Evolutionary conservation across 1,284 basidiomycete genomes (phyloP), one percentile per base, ranked within the genome.

Genomic region (Cutaneotrichosporon sp.): DNA sequence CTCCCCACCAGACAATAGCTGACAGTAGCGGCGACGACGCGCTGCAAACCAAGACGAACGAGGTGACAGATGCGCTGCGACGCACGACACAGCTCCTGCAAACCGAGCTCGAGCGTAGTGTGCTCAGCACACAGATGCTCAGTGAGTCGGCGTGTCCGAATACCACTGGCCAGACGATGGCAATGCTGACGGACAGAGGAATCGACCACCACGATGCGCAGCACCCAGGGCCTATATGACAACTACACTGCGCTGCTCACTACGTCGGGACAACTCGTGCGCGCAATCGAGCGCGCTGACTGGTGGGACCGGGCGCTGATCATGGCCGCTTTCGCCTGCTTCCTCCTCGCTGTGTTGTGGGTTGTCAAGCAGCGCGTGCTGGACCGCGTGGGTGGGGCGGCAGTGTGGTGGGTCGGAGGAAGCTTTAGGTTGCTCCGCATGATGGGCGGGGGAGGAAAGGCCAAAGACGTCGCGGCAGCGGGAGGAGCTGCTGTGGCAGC

Each of bases 251-350:
- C 84, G 58, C 80, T 97, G 62, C 86, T 97, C 75, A 82, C 84
- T 58, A 87, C 90, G 31, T 94, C 92, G 0, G 89, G 90, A 72
- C 85, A 89, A 46, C 86, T 97, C 65, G 88, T 97, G 69, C 90
- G 88, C 18, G 87, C 89, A 0, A 87, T 97, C 52, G 90, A 95
- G 79, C 88, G 89, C 65, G 87, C 92, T 7, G 92, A 97, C 82
- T 89, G 90, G 87, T 83, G 94, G n/a, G 93, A 97, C 82, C 89
- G 92, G 8, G 78, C 94, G 40, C 82, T 96, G 67, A 89, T 97
- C 69, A 80, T 91, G 62, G 84, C 87, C 6, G 90, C 87, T 0
- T 86, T 97, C 36, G 73, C 83, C 18, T 90, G 97, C 79, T 97
- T 97, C 82, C 71, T 88, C 63, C 85, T 93, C n/a, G 88, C 90